Conservation (phyloP, 495 filamentous ascomycete species). For the Daldinia decipiens region DNA sequence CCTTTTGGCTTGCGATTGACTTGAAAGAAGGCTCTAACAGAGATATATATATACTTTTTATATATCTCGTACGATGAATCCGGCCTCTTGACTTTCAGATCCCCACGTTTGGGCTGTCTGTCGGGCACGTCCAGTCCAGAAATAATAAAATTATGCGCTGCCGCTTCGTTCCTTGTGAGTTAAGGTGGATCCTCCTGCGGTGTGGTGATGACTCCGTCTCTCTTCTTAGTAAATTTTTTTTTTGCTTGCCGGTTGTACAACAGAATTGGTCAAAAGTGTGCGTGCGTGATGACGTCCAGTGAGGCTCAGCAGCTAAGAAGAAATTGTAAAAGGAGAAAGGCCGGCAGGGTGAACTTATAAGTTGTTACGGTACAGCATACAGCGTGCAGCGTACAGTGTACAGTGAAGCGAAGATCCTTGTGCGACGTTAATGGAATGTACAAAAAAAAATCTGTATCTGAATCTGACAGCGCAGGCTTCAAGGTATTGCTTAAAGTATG, state of each 20-base stretch:
- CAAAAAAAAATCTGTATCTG: not conserved
- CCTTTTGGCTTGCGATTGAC: constrained; percentile 30
- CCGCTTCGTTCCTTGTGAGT: constrained; percentile 32
- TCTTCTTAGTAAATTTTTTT: constrained; percentile 41
- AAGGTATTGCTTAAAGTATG: not conserved
- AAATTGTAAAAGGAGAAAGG: constrained; percentile 10
- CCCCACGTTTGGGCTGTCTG: constrained; percentile 32
- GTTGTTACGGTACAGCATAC: constrained; percentile 35
- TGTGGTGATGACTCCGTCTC: constrained; percentile 44
- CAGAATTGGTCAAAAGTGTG: constrained; percentile 30
- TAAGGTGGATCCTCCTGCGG: constrained; percentile 41
- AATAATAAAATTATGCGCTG: constrained; percentile 21
- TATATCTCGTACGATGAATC: constrained; percentile 26
- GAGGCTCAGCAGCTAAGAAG: constrained; percentile 40
- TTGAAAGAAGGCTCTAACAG: constrained; percentile 6
- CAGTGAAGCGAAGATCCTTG: constrained; percentile 24
- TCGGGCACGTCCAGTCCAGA: constrained; percentile 30
- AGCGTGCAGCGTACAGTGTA: constrained; percentile 31
- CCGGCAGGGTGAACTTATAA: constrained; percentile 24
- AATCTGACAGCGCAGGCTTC: constrained; percentile 4
- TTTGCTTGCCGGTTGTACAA: constrained; percentile 36
- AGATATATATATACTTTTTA: constrained; percentile 24
- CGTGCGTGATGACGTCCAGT: constrained; percentile 45
- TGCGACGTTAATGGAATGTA: constrained; percentile 43
- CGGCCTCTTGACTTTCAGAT: constrained; percentile 15